Evolutionary conservation across 2,329 filamentous ascomycete species (phyloP), one percentile per base, ranked within the genome.

Genomic region (Ceratocystis harringtonii): DNA sequence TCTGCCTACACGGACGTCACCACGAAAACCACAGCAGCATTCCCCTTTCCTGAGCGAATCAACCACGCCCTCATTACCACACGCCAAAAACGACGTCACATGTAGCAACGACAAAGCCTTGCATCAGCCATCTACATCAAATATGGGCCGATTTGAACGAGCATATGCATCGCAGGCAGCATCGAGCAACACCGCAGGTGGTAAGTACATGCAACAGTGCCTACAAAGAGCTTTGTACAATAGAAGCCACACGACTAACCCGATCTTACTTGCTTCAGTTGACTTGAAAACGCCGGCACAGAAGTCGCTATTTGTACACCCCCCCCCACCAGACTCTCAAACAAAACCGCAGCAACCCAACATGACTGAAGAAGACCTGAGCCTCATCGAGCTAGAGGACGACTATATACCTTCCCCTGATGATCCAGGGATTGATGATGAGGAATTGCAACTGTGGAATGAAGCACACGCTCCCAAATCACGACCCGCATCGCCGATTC

Each of bases 381-480:
- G 28, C 43, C 55, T 57, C 55, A 75, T 78, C 73, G 76, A 78
- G 64, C 68, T 78, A 36, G 78, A 77, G 0, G 73, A 74, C 44
- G 74, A 75, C 52, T 71, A 72, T 3, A 67, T 70, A 55, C 69
- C 68, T 19, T 75, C 75, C 15, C 73, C 74, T 32, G 74, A 74
- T 32, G 75, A 74, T 1, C 67, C 74, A 22, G 70, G 71, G 2
- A 75, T 76, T 45, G 74, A 71, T 12, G 74, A 76, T 1, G 74
- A 76, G 55, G 71, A 65, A 25, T 7, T 73, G 1, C 75, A 72
- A 64, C 58, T 79, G 17, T 80, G 78, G 79, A 74, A 74, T 1
- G 77, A 78, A 60, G 76, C 76, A 19, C 74, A 73, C 69, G 75
- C 75, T 22, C 70, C 71, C 22, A 75, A 76, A 61, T 72, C 76